Evolutionary conservation across 371 early-diverging fungal species (phyloP).

Genomic region (Umbelopsis sp.): DNA sequence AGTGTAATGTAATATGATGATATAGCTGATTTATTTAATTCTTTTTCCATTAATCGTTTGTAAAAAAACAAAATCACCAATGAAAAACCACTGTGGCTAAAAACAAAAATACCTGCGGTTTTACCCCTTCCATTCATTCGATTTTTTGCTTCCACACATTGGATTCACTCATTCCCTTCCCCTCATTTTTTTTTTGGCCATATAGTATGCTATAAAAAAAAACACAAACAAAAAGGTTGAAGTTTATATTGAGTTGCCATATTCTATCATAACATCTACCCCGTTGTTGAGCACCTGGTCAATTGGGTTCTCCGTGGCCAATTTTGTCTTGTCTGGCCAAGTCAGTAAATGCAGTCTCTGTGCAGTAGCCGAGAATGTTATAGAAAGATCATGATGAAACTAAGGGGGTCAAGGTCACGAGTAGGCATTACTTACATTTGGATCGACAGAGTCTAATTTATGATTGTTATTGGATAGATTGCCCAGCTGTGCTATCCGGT

Average conservation of each 20-base stretch:
- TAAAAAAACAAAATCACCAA: neutral
- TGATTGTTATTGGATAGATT: slow-evolving; percentile 12
- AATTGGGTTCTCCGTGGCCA: neutral
- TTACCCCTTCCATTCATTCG: neutral
- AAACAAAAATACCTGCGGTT: neutral
- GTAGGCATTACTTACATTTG: neutral
- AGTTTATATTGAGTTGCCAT: neutral
- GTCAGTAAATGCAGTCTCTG: neutral
- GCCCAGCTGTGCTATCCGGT: slow-evolving; percentile 2
- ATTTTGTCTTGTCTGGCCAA: neutral
- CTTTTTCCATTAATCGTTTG: neutral
- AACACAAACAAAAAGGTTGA: neutral
- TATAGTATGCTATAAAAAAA: neutral
- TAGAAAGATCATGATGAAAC: neutral
- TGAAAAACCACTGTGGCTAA: neutral
- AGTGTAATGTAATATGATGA: no score
- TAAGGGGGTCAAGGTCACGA: neutral
- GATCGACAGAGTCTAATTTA: neutral
- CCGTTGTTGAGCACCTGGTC: neutral
- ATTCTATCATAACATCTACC: neutral
- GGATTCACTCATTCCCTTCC: neutral
- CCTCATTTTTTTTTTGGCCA: neutral
- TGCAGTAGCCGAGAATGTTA: neutral
- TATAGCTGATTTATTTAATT: no score
- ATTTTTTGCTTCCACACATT: neutral